Evolutionary conservation across 2,329 filamentous ascomycete species (phyloP).

Genomic region (Mariannaea elegans): DNA sequence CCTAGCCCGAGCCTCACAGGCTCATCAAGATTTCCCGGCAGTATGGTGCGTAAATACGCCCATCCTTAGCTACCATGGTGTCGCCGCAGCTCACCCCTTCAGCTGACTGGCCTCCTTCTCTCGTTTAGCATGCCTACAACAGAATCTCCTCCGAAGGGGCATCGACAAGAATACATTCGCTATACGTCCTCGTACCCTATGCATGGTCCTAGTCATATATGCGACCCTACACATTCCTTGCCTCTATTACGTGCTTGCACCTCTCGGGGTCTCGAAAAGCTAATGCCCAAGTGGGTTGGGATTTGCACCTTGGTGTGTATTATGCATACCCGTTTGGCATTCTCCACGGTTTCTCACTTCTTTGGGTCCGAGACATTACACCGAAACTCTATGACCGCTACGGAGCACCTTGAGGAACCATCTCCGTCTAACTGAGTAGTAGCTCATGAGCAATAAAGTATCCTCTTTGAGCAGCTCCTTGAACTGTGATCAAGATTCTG

Average conservation of each 20-base stretch:
- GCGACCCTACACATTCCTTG: neutral
- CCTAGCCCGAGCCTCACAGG: constrained; percentile 67
- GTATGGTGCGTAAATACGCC: constrained; percentile 57
- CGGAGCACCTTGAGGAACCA: no score
- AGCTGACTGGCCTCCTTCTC: neutral
- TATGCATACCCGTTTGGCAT: neutral
- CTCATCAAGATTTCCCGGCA: constrained; percentile 62
- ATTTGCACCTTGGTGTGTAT: neutral
- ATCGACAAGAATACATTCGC: constrained; percentile 56
- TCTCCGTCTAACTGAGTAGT: neutral
- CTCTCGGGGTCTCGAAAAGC: neutral
- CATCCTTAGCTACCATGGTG: neutral
- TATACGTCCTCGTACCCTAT: constrained; percentile 45
- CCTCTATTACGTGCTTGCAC: neutral
- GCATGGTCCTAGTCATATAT: neutral
- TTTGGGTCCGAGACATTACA: neutral
- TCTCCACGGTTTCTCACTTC: neutral
- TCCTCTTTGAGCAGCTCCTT: neutral
- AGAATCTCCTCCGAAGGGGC: constrained; percentile 60
- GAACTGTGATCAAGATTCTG: neutral
- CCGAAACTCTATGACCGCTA: neutral
- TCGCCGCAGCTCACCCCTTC: neutral
- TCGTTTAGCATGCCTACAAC: constrained; percentile 37
- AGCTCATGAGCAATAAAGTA: constrained; percentile 11
- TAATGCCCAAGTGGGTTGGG: neutral